These are phyloP conservation scores for Geotrichum klebahnii DNA, from an alignment of 1,139 yeast genomes.

Conservation along the genomic window DNA sequence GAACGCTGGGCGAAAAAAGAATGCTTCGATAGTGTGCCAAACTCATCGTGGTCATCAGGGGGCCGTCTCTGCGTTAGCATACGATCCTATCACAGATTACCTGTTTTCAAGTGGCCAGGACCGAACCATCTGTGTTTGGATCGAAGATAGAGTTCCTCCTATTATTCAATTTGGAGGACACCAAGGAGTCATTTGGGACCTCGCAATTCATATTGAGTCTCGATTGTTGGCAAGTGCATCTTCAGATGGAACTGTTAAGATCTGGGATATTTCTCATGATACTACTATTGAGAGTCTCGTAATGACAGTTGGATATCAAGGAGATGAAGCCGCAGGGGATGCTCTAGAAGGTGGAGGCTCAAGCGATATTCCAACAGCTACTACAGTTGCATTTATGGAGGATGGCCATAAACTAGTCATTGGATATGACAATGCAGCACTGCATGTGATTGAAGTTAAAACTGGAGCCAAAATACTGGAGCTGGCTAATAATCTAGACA, in stretches of 20 bases:
- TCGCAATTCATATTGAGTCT: slow-evolving; percentile 27
- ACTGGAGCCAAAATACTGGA: slow-evolving; percentile 28
- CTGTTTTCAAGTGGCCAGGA: slow-evolving; percentile 32
- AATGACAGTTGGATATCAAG: not conserved
- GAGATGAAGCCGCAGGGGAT: not conserved
- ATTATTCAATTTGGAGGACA: slow-evolving; percentile 26
- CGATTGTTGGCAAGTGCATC: slow-evolving; percentile 30
- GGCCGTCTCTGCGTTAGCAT: slow-evolving; percentile 26
- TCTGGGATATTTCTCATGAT: slow-evolving; percentile 22
- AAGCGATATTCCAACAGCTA: not conserved
- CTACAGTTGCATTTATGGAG: slow-evolving; percentile 23
- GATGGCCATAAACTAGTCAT: slow-evolving; percentile 27
- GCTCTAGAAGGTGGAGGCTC: too few relatives aligned
- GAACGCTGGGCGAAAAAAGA: not conserved
- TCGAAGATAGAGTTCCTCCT: slow-evolving; percentile 16
- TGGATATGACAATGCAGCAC: slow-evolving; percentile 31
- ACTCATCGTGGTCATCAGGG: slow-evolving; percentile 30
- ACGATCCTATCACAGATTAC: slow-evolving; percentile 24
- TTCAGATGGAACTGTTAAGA: slow-evolving; percentile 31
- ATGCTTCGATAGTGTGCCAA: slow-evolving; percentile 4
- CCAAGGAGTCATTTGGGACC: slow-evolving; percentile 26
- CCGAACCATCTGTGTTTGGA: slow-evolving; percentile 26
- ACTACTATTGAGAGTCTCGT: not conserved
- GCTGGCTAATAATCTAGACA: slow-evolving; percentile 3
- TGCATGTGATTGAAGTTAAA: slow-evolving; percentile 32